phyloP scores from a whole-genome alignment of 2,329 filamentous ascomycete genomes.

The Parastagonospora avenae region DNA sequence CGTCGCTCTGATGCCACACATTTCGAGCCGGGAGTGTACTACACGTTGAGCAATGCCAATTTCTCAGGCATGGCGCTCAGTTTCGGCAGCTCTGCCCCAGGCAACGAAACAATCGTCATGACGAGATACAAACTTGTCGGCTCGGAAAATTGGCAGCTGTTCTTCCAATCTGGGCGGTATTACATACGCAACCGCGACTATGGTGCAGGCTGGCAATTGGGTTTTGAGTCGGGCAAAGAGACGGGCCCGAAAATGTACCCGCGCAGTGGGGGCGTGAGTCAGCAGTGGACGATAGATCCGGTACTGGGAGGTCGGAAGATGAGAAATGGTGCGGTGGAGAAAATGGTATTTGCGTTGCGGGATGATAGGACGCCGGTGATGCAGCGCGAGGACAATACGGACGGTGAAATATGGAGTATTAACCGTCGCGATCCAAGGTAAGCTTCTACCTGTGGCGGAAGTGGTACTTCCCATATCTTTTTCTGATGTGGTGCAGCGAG shows the following conservation, averaged over 20 bases:
- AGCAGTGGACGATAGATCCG: constrained; percentile 17
- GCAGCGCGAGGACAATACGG: no score
- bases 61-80: constrained; percentile 2
- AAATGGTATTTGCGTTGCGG: background rate
- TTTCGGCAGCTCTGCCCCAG: constrained; percentile 1
- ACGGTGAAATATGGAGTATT: no score
- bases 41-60: background rate
- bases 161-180: constrained; percentile 21
- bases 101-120: constrained; percentile 15
- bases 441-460: no score
- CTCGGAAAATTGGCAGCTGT: constrained; percentile 29
- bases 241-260: constrained; percentile 6
- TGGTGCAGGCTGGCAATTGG: constrained; percentile 15
- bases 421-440: no score
- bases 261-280: constrained; percentile 12
- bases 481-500: no score
- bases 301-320: constrained; percentile 8
- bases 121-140: constrained; percentile 3
- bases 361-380: no score
- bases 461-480: no score
- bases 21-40: background rate
- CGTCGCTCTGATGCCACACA: no score
- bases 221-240: constrained; percentile 1
- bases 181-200: constrained; percentile 31
- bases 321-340: constrained; percentile 14